A percentile compares a stretch with the other conserved stretches of the same genome.
Conservation (phyloP, 1,139 yeast species). For the Hanseniaspora uvarum region DNA sequence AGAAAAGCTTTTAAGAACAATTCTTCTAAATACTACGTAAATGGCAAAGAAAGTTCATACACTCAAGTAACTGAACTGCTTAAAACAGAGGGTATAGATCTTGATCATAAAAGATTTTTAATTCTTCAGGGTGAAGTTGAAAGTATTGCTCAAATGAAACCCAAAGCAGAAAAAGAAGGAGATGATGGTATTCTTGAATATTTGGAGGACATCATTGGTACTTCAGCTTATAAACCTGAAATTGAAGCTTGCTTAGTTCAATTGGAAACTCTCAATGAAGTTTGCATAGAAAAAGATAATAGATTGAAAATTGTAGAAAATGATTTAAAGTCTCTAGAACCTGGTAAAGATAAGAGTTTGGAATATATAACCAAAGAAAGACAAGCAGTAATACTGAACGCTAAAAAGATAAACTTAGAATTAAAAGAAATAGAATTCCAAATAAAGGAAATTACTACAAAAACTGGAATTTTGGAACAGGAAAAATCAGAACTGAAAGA, state of each 20-base stretch:
- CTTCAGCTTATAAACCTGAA: constrained; percentile 66
- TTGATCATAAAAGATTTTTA: constrained; percentile 87
- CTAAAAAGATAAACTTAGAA: constrained; percentile 39
- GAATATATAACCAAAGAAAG: constrained; percentile 59
- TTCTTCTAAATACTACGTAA: constrained; percentile 66
- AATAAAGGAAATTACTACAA: constrained; percentile 35
- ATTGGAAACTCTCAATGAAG: constrained; percentile 63
- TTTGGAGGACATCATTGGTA: constrained; percentile 92
- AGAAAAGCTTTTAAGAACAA: constrained; percentile 72
- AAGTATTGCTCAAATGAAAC: constrained; percentile 95
- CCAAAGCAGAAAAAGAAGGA: constrained; percentile 83
- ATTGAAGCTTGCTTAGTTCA: constrained; percentile 56
- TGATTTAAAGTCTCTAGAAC: constrained; percentile 62
- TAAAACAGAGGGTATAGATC: constrained; percentile 78
- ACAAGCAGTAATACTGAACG: constrained; percentile 42
- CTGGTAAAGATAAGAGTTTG: constrained; percentile 59
- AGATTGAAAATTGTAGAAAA: constrained; percentile 71
- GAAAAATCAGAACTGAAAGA: constrained; percentile 34
- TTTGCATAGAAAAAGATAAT: constrained; percentile 69
- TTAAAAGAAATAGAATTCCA: constrained; percentile 35
- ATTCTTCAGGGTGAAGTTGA: constrained; percentile 98
- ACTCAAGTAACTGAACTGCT: constrained; percentile 69
- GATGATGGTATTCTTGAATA: constrained; percentile 93
- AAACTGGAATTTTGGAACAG: constrained; percentile 31
- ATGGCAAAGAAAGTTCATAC: constrained; percentile 59